phyloP scores from a whole-genome alignment of 306 rosid species.

The Canavalia gladiata region DNA sequence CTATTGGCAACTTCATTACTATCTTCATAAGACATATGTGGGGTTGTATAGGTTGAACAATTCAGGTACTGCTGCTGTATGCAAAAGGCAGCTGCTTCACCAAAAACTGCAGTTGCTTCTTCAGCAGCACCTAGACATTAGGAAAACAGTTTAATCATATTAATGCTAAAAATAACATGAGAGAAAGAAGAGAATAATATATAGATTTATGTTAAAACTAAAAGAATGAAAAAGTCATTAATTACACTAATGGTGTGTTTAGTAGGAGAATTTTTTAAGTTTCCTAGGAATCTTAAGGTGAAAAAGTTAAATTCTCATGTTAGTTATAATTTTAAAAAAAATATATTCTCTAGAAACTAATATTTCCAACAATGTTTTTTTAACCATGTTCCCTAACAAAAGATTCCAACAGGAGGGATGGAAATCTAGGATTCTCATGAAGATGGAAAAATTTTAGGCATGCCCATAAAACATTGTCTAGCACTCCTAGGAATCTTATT shows the following conservation, averaged over 20 bases:
- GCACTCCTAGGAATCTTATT: too few relatives aligned
- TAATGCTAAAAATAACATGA: constrained; percentile 3
- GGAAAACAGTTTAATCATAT: constrained; percentile 14
- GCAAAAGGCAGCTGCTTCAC: constrained; percentile 83
- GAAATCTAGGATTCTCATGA: too few relatives aligned
- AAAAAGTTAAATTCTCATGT: too few relatives aligned
- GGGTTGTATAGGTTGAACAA: constrained; percentile 61
- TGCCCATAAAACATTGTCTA: too few relatives aligned
- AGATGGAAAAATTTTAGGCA: too few relatives aligned
- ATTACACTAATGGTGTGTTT: not conserved
- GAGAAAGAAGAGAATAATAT: constrained; percentile 25
- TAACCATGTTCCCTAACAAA: too few relatives aligned
- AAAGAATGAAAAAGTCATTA: constrained; percentile 26
- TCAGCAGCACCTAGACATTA: constrained; percentile 81
- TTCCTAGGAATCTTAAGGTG: too few relatives aligned
- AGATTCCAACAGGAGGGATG: too few relatives aligned
- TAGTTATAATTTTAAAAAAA: too few relatives aligned
- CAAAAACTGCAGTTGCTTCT: constrained; percentile 84
- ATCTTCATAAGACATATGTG: constrained; percentile 61
- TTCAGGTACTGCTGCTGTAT: constrained; percentile 79
- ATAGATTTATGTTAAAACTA: constrained; percentile 5
- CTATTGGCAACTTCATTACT: constrained; percentile 54
- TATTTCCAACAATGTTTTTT: too few relatives aligned
- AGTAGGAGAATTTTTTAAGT: too few relatives aligned
- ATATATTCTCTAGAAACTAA: too few relatives aligned